Evolutionary conservation across 73 alveolate genomes (phyloP).

Genomic region (Paraurostyla sp.): DNA sequence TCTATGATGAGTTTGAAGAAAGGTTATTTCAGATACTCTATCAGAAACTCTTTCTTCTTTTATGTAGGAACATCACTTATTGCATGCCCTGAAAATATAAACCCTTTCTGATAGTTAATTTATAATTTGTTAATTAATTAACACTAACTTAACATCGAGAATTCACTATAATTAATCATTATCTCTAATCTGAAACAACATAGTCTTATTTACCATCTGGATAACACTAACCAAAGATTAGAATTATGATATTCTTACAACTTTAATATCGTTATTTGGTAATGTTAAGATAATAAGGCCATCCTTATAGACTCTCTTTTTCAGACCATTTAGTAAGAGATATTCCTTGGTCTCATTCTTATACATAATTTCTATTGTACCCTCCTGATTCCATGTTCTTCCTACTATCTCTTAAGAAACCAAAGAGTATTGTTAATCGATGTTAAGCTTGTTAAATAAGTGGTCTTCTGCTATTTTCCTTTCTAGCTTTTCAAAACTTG

Average conservation of each 20-base stretch:
- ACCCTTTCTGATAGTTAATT: constrained; percentile 39
- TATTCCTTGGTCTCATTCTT: constrained; percentile 15
- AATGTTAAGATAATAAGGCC: not conserved
- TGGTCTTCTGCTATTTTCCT: not conserved
- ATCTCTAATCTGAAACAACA: not conserved
- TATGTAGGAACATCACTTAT: not conserved
- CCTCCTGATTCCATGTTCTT: constrained; percentile 21
- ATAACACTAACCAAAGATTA: not conserved
- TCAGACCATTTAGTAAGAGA: not conserved
- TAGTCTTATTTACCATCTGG: not conserved
- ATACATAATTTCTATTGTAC: not conserved
- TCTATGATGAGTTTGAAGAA: not conserved
- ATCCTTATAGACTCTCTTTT: constrained; percentile 24
- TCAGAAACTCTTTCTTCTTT: constrained; percentile 1
- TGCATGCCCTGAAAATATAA: constrained; percentile 33
- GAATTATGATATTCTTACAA: not conserved
- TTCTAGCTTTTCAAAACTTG: constrained; percentile 16
- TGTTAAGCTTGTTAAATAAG: not conserved
- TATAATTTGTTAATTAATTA: not conserved
- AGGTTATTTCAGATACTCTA: constrained; percentile 47
- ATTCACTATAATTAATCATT: not conserved
- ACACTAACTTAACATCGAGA: not conserved
- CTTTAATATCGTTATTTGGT: constrained; percentile 23
- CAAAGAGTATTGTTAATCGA: not conserved
- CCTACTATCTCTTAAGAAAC: not conserved